These are phyloP conservation scores for Phialophora macrospora DNA, from an alignment of 2,329 filamentous ascomycete genomes.

Conservation along the genomic window DNA sequence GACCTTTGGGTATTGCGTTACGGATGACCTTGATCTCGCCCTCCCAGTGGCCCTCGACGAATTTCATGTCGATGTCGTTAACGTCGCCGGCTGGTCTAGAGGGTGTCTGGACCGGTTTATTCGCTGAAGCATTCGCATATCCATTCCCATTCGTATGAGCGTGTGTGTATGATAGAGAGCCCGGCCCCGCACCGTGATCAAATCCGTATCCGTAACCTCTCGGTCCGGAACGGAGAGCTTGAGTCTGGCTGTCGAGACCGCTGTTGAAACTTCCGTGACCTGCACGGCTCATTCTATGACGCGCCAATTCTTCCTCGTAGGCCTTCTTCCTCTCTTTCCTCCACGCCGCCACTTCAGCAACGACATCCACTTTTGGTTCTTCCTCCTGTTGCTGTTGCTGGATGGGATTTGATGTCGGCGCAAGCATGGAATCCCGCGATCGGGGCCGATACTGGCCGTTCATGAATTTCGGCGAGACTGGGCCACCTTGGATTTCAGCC, in stretches of 20 bases:
- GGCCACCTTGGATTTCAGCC: conserved; percentile 22
- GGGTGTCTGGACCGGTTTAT: conserved; percentile 23
- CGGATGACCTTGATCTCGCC: conserved; percentile 64
- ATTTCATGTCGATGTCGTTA: conserved; percentile 42
- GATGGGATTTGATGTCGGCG: conserved; percentile 29
- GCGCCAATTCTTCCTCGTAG: conserved; percentile 47
- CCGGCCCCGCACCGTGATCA: conserved; percentile 27
- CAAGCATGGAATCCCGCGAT: conserved; percentile 12
- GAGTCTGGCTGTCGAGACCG: conserved; percentile 5
- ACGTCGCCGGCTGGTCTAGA: conserved; percentile 30
- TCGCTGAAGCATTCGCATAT: conserved; percentile 20
- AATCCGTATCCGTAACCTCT: conserved; percentile 35
- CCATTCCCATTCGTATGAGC: conserved; percentile 15
- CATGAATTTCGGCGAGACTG: conserved; percentile 27
- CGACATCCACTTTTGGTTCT: conserved; percentile 50
- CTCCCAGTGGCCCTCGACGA: conserved; percentile 64
- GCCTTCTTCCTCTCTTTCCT: conserved; percentile 58
- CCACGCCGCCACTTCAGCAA: conserved; percentile 60
- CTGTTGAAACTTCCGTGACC: conserved; percentile 10
- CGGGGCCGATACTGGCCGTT: conserved; percentile 20
- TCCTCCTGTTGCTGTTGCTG: conserved; percentile 23
- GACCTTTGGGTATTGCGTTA: conserved; percentile 44
- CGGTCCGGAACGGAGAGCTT: conserved; percentile 9
- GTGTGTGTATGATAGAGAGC: conserved; percentile 14
- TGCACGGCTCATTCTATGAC: conserved; percentile 20